Base-by-base conservation (phyloP, 306 rosid species). In the Sicyos baderoa region DNA sequence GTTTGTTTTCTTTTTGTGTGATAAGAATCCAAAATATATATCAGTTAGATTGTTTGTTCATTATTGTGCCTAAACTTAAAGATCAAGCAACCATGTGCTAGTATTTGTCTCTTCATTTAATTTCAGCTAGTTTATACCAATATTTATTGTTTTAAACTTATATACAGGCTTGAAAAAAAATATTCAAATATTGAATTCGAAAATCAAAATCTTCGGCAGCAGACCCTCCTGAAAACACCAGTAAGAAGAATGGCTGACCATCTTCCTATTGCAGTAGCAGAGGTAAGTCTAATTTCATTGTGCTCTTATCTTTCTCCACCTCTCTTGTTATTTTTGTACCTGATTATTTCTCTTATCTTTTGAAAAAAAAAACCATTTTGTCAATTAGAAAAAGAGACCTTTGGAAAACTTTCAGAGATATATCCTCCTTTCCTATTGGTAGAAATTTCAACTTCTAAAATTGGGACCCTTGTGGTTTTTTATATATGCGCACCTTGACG, bases 91-190 rank as follows among this genome's bases (percentile, higher is more conserved):
- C 37, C 71, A 3, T 13, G 70, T 44, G 70, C 70, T 9, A 2
- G 7, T 65, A 5, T 45, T 45, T 23, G 32, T 21, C 17, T 10
- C 54, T 45, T 65, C 21, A 19, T 45, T 65, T 65, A 45, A 27
- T 49, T 74, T 76, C 61, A 32, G 48, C 65, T 57, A 16, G 15
- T 70, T 75, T 68, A 66, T 78, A 72, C 73, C 80, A 76, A 5
- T 74, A 9, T 9, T 76, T 75, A 79, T 74, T 53, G 23, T 32
- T 32, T 47, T 77, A 49, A 15, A 77, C 75, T 76, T 45, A 65
- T 72, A 40, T 73, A 75, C 81, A 94, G 99, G 90, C 91, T 94
- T 74, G 96, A 90, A 86, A 96, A 94, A 68, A 94, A 84, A 73
- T 86, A 88, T 77, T 84, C 86, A 13, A 96, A 85, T 72, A 79